Evolutionary conservation across 257 asterid species (phyloP).

Genomic region (Mentha longifolia): DNA sequence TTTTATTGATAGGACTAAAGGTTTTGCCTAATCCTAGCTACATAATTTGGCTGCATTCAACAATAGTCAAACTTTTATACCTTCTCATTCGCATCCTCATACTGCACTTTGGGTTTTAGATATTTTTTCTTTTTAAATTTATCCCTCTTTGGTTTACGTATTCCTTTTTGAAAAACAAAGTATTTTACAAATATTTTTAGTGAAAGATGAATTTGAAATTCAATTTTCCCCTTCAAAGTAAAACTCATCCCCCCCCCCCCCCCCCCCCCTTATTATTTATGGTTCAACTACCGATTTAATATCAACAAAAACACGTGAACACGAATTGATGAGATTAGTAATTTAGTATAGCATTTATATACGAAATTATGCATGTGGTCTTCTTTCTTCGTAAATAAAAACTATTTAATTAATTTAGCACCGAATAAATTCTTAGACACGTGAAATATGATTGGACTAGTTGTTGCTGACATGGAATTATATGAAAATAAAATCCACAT

Average conservation of each 20-base stretch:
- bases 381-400: not conserved
- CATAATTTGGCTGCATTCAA: conserved; percentile 31
- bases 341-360: no score
- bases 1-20: conserved; percentile 35
- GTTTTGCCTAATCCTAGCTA: conserved; percentile 47
- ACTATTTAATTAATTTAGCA: not conserved
- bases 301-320: not conserved
- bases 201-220: not conserved
- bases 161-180: not conserved
- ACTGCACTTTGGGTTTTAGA: not conserved
- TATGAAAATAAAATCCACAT: no score
- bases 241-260: no score
- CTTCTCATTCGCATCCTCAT: not conserved
- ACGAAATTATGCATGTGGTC: not conserved
- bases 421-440: not conserved
- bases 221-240: not conserved
- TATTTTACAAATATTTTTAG: not conserved
- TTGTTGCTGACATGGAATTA: no score
- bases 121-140: no score
- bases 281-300: no score
- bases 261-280: no score
- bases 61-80: conserved; percentile 35
- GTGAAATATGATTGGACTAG: not conserved
- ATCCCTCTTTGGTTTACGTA: not conserved
- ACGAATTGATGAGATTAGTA: no score